A percentile compares a stretch with the other conserved stretches of the same genome.
These are phyloP conservation scores for Schizochytrium sp. DNA, from an alignment of 108 stramenopile genomes.

Conservation along the genomic window DNA sequence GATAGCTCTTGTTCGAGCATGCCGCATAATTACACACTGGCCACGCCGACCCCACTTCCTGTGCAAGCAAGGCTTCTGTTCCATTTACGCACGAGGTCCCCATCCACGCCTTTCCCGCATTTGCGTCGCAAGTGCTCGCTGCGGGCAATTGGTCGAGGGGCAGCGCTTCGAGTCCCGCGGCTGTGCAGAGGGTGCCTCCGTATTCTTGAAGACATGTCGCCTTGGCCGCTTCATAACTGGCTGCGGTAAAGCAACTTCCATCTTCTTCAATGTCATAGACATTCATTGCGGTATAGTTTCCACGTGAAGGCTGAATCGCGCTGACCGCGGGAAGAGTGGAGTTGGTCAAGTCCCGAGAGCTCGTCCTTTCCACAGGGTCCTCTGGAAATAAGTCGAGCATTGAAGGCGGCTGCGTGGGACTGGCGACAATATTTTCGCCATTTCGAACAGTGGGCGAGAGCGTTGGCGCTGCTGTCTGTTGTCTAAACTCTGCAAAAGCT, in stretches of 20 bases:
- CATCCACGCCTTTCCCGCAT: neutral
- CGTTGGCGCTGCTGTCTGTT: no score
- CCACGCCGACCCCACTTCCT: no score
- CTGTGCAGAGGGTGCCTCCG: neutral
- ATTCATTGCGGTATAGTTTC: neutral
- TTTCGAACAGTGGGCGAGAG: no score
- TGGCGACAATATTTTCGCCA: no score
- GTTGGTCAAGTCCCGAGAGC: no score
- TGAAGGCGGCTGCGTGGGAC: no score
- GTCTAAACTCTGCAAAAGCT: no score
- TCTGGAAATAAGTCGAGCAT: no score
- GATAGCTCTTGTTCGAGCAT: neutral
- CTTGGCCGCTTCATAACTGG: neutral
- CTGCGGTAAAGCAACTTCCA: neutral
- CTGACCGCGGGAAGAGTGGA: no score
- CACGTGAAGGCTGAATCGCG: no score
- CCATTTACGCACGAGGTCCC: neutral
- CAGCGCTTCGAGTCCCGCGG: neutral
- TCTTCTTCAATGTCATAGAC: neutral
- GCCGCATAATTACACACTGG: neutral
- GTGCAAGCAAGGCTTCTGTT: neutral
- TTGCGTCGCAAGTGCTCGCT: neutral
- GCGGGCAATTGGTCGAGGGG: neutral
- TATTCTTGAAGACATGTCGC: neutral
- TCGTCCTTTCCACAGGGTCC: no score